Base-by-base conservation (phyloP, 345 rosid species). In the Lagerstroemia speciosa region DNA sequence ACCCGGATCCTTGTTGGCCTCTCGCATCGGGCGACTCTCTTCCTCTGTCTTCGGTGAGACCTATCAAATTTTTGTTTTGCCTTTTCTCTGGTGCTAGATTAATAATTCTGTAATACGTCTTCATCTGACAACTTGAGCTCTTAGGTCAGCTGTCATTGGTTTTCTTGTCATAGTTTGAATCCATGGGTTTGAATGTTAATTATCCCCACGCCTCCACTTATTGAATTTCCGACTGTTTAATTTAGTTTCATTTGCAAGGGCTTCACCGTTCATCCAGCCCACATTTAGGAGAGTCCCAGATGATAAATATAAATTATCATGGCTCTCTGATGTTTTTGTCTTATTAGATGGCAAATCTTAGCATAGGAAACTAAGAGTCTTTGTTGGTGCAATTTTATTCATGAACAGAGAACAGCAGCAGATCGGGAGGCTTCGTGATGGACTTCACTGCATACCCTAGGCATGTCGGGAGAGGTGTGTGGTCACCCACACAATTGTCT, bases 31-130 rank as follows among this genome's bases (percentile, higher is more conserved):
- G 58, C 76, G 90, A 46, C 72, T 84, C 32, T 69, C 89, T 71
- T 78, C 96, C 1, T 81, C 91, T 19, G 67, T 83, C 27, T 81
- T 78, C 67, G 96, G 96, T 91, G 62, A 75, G 83, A 30, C 57
- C 75, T 61, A 65, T 52, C 70, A 45, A 40, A 30, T 55, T 6
- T 14, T 8, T 22, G 16, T 27, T 15, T 38, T 67, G 17, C 41
- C 5, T 58, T 58, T 27, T 16, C 63, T 58, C 63, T 7, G 34
- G 31, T 53, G 9, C 0, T n/a, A 30, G 12, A 3, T n/a, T 3
- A 14, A 30, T 58, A 1, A 30, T 30, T 1, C 8, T 53, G 1
- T 0, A 53, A 8, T 22, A 48, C 5, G 8, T 20, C 55, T 48
- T 26, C 63, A 58, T 58, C 16, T 27, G 63, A 27, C 33, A 10